Conservation (phyloP, 441 rosid genomes). For the Bruguiera hainesii region DNA sequence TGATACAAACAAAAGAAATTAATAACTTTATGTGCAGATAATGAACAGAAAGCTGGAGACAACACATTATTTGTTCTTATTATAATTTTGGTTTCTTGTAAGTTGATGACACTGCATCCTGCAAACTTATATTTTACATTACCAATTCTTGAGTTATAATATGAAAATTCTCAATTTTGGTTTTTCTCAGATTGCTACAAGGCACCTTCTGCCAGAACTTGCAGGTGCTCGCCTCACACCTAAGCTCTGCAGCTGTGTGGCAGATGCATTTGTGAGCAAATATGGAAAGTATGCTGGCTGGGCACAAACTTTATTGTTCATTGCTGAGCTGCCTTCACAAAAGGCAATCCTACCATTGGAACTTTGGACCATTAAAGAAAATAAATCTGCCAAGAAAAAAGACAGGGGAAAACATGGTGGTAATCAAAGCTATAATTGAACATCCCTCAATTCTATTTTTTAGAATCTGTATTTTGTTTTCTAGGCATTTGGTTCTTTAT, state of each 20-base stretch:
- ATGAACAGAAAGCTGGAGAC: not conserved
- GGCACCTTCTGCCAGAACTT: conserved; percentile 76
- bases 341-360: conserved; percentile 57
- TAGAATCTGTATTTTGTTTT: not conserved
- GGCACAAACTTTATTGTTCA: conserved; percentile 90
- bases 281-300: conserved; percentile 94
- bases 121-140: not conserved
- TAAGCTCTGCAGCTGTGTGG: conserved; percentile 63
- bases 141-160: conserved; percentile 19
- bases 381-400: conserved; percentile 27
- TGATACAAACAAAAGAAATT: not conserved
- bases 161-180: conserved; percentile 20
- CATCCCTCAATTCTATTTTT: not conserved
- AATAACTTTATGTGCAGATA: not conserved
- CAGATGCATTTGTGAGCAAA: conserved; percentile 84
- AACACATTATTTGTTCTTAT: not conserved
- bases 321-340: conserved; percentile 86
- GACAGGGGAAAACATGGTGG: conserved; percentile 15
- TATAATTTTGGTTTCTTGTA: not conserved
- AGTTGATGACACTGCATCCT: not conserved
- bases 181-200: conserved; percentile 68
- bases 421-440: conserved; percentile 7
- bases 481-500: not conserved
- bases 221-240: conserved; percentile 67
- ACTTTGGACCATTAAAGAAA: conserved; percentile 29